phyloP scores from a whole-genome alignment of 805 yeast species.

The Teunomyces gatunensis region DNA sequence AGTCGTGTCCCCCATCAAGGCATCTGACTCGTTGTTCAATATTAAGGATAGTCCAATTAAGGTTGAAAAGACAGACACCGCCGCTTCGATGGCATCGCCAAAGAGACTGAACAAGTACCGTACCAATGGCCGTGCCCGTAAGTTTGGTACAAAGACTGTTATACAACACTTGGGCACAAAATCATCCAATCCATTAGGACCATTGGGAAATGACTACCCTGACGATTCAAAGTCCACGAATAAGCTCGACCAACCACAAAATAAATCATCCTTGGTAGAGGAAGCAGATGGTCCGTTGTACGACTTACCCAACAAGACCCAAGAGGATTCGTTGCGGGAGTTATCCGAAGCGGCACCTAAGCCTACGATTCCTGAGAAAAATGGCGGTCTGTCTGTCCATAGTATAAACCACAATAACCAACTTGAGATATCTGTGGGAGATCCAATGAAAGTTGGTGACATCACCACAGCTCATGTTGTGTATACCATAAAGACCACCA shows the following conservation, averaged over 20 bases:
- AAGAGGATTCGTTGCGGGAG: slow-evolving; percentile 6
- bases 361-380: neutral
- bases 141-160: slow-evolving; percentile 27
- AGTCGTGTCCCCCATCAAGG: slow-evolving; percentile 12
- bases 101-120: slow-evolving; percentile 26
- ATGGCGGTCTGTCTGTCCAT: neutral
- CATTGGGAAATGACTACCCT: slow-evolving; percentile 21
- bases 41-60: slow-evolving; percentile 32
- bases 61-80: slow-evolving; percentile 5
- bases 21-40: slow-evolving; percentile 31
- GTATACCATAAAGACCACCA: slow-evolving; percentile 68
- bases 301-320: slow-evolving; percentile 30
- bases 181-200: slow-evolving; percentile 22
- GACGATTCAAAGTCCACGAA: slow-evolving; percentile 12
- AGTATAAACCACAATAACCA: slow-evolving; percentile 16
- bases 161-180: slow-evolving; percentile 24
- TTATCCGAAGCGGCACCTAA: neutral
- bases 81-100: slow-evolving; percentile 3
- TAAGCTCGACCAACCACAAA: slow-evolving; percentile 18
- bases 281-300: slow-evolving; percentile 57
- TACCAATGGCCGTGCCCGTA: slow-evolving; percentile 29
- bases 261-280: slow-evolving; percentile 33
- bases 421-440: slow-evolving; percentile 74
- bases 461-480: slow-evolving; percentile 85
- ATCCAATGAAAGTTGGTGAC: slow-evolving; percentile 91